Conservation (phyloP, 805 yeast genomes). For the Kluyveromyces lactis region DNA sequence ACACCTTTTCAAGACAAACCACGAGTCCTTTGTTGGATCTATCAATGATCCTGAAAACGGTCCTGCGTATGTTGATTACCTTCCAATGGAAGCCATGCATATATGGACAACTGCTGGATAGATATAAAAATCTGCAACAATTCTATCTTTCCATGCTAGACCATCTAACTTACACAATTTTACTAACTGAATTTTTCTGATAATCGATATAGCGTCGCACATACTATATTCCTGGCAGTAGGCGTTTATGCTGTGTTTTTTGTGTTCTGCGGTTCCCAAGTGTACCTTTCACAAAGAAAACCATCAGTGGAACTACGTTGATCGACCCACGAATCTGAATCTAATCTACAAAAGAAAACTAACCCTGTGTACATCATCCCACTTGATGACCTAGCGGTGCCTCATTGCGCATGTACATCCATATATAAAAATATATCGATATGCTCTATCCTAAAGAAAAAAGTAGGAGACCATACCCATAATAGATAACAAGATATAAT, state of each 20-base stretch:
- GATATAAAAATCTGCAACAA: neutral
- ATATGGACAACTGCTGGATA: too few relatives aligned
- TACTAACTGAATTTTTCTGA: conserved; percentile 2
- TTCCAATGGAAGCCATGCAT: too few relatives aligned
- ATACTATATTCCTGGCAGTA: conserved; percentile 85
- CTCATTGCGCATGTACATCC: too few relatives aligned
- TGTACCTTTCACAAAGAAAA: conserved; percentile 53
- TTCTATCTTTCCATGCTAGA: too few relatives aligned
- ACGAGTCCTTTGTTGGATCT: conserved; percentile 91
- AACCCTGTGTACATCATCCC: too few relatives aligned
- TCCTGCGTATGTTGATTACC: conserved; percentile 41
- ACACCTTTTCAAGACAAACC: conserved; percentile 65
- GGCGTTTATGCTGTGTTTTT: conserved; percentile 72
- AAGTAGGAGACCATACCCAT: too few relatives aligned
- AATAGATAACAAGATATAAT: too few relatives aligned
- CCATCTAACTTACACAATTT: too few relatives aligned
- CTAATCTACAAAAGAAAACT: too few relatives aligned
- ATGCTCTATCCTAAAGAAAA: too few relatives aligned
- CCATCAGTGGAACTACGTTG: conserved; percentile 49
- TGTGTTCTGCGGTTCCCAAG: conserved; percentile 84
- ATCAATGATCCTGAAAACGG: conserved; percentile 89
- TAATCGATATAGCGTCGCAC: conserved; percentile 52
- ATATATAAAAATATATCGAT: too few relatives aligned
- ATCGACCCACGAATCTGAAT: neutral
- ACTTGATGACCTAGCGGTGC: too few relatives aligned